Evolutionary conservation across 1,284 basidiomycete species (phyloP).

Genomic region (Inonotus obliquus): DNA sequence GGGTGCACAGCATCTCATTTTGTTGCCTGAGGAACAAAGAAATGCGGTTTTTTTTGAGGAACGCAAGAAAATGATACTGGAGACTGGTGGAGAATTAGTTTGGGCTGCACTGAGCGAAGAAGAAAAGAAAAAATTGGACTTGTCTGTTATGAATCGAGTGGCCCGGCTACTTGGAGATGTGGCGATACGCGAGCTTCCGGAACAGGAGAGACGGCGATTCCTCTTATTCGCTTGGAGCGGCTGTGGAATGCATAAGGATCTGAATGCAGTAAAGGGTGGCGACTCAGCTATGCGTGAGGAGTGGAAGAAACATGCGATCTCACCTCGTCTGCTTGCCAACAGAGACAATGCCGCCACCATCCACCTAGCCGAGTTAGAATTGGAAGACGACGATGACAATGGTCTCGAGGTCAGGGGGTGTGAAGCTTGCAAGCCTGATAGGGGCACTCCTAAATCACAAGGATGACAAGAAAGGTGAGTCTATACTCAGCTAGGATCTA

Average conservation of each 20-base stretch:
- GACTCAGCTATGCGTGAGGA: background rate
- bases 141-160: constrained; percentile 4
- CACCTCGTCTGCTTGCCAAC: constrained; percentile 28
- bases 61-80: no score
- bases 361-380: constrained; percentile 12
- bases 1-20: no score
- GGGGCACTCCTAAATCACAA: constrained; percentile 31
- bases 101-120: constrained; percentile 19
- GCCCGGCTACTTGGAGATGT: constrained; percentile 18
- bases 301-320: background rate
- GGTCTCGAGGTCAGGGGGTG: constrained; percentile 24
- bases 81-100: background rate
- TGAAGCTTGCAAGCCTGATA: constrained; percentile 28
- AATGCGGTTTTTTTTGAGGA: no score
- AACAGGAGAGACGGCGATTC: constrained; percentile 14
- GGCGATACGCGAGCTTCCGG: constrained; percentile 15
- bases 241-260: constrained; percentile 28
- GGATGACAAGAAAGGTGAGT: constrained; percentile 30
- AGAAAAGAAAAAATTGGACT: constrained; percentile 4
- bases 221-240: constrained; percentile 23
- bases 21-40: no score
- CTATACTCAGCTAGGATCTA: constrained; percentile 4
- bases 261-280: constrained; percentile 26
- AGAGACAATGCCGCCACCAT: constrained; percentile 27
- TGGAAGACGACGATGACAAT: background rate